Evolutionary conservation across 139 green algal genomes (phyloP).

Genomic region (Parachlorella kessleri): DNA sequence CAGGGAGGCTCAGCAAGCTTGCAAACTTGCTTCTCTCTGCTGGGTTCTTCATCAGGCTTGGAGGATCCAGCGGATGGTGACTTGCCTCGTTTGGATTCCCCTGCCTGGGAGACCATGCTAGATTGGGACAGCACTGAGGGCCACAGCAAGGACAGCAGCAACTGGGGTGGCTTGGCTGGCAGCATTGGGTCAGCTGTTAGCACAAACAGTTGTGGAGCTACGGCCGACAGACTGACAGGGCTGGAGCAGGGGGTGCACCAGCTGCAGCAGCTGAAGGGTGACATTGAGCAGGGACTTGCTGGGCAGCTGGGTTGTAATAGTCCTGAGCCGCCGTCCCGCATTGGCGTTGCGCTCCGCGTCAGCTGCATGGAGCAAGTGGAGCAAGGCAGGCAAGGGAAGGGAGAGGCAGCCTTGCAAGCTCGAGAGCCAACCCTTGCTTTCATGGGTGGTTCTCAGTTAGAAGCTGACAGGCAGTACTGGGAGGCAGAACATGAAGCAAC

Average conservation of each 20-base stretch:
- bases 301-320: no score
- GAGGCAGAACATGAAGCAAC: no score
- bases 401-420: no score
- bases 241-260: slow-evolving; percentile 9
- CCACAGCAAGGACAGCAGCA: background rate
- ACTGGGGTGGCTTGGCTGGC: background rate
- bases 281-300: background rate
- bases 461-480: no score
- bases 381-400: no score
- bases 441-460: no score
- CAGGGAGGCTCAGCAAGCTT: background rate
- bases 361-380: no score
- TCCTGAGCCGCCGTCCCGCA: no score
- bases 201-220: background rate
- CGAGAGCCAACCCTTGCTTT: no score
- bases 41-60: background rate
- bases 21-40: background rate
- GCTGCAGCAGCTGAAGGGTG: slow-evolving; percentile 9
- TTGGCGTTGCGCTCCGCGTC: no score
- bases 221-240: slow-evolving; percentile 1
- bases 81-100: background rate
- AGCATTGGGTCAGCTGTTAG: background rate
- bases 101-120: background rate
- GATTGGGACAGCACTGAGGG: background rate
- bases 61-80: background rate